Conservation (phyloP, 768 basidiomycete species). For the Roridomyces roridus region DNA sequence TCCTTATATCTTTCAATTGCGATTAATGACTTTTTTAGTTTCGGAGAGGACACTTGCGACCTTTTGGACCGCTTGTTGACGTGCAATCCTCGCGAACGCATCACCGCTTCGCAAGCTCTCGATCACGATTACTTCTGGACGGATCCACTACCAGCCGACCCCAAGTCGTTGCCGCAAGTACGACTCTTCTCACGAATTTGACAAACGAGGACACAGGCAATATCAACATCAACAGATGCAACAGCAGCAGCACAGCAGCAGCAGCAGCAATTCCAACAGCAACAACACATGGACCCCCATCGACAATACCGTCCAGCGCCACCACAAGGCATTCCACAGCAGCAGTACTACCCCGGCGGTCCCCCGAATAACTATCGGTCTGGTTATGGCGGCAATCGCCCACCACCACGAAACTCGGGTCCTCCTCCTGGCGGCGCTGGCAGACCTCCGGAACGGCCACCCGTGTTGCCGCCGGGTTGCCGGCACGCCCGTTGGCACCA, state of each 20-base stretch:
- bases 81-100: conserved; percentile 82
- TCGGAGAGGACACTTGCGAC: conserved; percentile 78
- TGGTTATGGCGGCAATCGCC: background rate
- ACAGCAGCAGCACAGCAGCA: conserved; percentile 29
- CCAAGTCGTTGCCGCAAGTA: conserved; percentile 83
- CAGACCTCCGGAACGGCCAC: no score
- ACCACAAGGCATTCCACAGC: conserved; percentile 2
- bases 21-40: conserved; percentile 43
- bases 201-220: conserved; percentile 69
- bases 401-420: no score
- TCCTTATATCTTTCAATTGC: conserved; percentile 10
- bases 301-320: conserved; percentile 15
- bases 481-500: conserved; percentile 15
- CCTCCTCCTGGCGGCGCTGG: no score
- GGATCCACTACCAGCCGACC: conserved; percentile 86
- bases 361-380: conserved; percentile 9
- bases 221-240: conserved; percentile 35
- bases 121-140: conserved; percentile 97
- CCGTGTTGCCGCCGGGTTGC: conserved; percentile 7
- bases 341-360: background rate
- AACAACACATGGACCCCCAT: conserved; percentile 1
- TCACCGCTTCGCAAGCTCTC: conserved; percentile 86
- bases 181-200: conserved; percentile 85
- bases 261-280: background rate
- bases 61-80: conserved; percentile 82